These are phyloP conservation scores for Aphanomyces cochlioides DNA, from an alignment of 352 stramenopile genomes.

Conservation along the genomic window DNA sequence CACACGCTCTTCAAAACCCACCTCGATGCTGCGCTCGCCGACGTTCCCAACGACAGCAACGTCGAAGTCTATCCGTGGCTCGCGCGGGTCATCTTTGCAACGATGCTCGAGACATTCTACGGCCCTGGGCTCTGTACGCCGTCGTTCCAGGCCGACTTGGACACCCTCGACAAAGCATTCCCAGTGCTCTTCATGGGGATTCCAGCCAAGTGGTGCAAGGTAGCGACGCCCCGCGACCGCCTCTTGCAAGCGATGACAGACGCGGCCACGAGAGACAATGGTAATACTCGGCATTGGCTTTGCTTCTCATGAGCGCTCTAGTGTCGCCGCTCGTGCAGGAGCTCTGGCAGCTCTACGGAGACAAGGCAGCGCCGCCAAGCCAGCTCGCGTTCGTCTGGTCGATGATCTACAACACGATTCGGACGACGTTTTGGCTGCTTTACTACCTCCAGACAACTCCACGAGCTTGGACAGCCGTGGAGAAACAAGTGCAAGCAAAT, in stretches of 20 bases:
- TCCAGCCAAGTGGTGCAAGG: slow-evolving; percentile 12
- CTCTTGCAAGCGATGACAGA: neutral
- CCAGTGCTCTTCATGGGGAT: slow-evolving; percentile 13
- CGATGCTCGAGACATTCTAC: slow-evolving; percentile 25
- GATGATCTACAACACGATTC: slow-evolving; percentile 27
- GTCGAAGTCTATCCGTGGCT: slow-evolving; percentile 24
- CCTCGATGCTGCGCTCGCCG: neutral
- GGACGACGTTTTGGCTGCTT: slow-evolving; percentile 18
- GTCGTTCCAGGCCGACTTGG: slow-evolving; percentile 12
- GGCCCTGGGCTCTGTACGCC: slow-evolving; percentile 1
- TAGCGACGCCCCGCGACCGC: slow-evolving; percentile 13
- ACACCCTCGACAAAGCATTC: slow-evolving; percentile 15
- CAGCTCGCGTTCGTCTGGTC: slow-evolving; percentile 28
- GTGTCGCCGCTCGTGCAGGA: slow-evolving; percentile 19
- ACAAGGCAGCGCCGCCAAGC: slow-evolving; percentile 10
- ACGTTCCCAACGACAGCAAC: neutral
- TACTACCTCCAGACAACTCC: slow-evolving; percentile 15
- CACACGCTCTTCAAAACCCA: neutral
- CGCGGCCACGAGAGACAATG: neutral
- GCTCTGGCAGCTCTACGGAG: neutral
- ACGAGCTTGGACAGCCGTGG: slow-evolving; percentile 7
- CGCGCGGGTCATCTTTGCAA: slow-evolving; percentile 10
- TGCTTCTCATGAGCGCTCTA: neutral
- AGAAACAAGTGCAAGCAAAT: neutral
- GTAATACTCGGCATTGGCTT: neutral